Evolutionary conservation across 371 early-diverging fungal species (phyloP), one percentile per base, ranked within the genome.

Genomic region (Syncephalastrum contaminatum): DNA sequence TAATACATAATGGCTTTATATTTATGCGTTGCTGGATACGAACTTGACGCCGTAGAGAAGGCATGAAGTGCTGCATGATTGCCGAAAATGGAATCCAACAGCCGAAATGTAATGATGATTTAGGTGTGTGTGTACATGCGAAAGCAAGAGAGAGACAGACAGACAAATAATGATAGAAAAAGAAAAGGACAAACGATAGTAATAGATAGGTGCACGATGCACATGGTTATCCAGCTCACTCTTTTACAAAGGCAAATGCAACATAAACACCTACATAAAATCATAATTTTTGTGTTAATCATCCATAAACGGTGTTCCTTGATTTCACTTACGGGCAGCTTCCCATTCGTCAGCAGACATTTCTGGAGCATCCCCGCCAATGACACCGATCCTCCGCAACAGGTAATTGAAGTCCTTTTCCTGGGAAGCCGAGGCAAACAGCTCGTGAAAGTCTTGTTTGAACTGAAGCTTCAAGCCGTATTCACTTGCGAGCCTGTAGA

Each of bases 261-360:
- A 84, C 62, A 58, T 82, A 84, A 25, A 84, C 71, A 16, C 80
- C 77, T 76, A 69, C 43, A 55, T 13, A 51, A 13, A 19, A 40
- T 27, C 25, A 22, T 10, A 14, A n/a, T 12, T 5, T 55, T 30
- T 5, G 42, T 53, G 21, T 51, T 30, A 30, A 12, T 12, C 30
- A 30, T 21, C 18, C 22, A 39, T n/a, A 14, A 21, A 12, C 41
- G 16, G 12, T 14, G 27, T 51, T 2, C 24, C 10, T 53, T 27
- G 5, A 25, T 25, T 4, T 13, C 12, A 79, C 63, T 80, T 74
- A 58, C 93, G 93, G 13, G 89, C 84, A 8, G 92, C 94, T 63
- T 97, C 97, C 98, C 98, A 97, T 67, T 97, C 95, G 50, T 94
- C 95, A 4, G 64, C 60, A 0, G 87, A 77, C 54, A 95, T 83